Base-by-base conservation (phyloP, 169 alveolate genomes). In the Plasmodium knowlesi region DNA sequence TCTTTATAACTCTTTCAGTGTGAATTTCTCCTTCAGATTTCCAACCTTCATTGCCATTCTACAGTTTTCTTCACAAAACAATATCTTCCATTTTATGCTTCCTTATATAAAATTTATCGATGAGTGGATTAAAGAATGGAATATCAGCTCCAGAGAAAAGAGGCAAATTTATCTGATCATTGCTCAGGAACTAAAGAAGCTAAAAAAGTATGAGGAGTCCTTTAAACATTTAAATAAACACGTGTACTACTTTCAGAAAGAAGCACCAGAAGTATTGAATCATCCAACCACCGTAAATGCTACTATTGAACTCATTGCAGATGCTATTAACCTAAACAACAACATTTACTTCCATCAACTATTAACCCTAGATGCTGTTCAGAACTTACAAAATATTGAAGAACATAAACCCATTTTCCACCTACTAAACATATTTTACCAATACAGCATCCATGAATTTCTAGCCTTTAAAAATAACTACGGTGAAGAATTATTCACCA, bases 121-220 rank as follows among this genome's bases (percentile, higher is more conserved):
- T 37, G 95, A 96, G 4, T 96, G 97, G 97, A 96, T 96, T 89
- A 93, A 91, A 32, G 96, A 93, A 28, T 93, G 96, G 96, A 93
- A 82, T 37, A 57, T 96, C 34, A 95, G 93, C 80, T 76, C 92
- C 4, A 79, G 91, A 41, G 93, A 92, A 61, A 93, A 94, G 81
- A 92, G 95, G 25, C 82, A 92, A 39, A 92, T 96, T 0, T 96
- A 92, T 95, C 94, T 91, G 71, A 85, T 96, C 5, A 94, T 96
- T 8, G 83, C 97, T n/a, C 92, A 93, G 43, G 94, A 96, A 73
- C 83, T 96, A 9, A 96, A 96, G 37, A 94, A 92, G 76, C 82
- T 96, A 78, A 93, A 93, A 91, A 96, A 92, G 37, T 89, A 41
- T 81, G 90, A 89, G 9, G 94, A 82, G 5, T 89, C 91, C 0